Evolutionary conservation across 108 stramenopile species (phyloP).

Genomic region (Cylindrotheca closterium): DNA sequence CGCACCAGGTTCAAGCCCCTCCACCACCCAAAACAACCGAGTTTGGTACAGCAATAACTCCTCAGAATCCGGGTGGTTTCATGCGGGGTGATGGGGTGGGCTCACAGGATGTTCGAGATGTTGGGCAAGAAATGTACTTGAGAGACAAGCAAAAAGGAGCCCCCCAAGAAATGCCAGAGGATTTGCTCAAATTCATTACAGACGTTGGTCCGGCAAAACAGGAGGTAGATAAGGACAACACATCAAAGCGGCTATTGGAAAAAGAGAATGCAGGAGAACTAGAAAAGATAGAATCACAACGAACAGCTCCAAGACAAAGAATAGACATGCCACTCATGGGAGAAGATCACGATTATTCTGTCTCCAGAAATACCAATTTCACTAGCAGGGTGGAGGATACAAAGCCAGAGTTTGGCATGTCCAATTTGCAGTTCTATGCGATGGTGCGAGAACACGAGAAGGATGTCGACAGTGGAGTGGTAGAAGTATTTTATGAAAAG

Average conservation of each 20-base stretch:
- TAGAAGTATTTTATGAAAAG: slow-evolving; percentile 6
- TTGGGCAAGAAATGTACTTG: slow-evolving; percentile 32
- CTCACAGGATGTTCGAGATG: slow-evolving; percentile 27
- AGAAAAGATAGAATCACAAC: slow-evolving; percentile 17
- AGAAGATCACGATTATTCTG: slow-evolving; percentile 25
- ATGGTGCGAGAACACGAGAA: background rate
- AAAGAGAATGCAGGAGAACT: slow-evolving; percentile 21
- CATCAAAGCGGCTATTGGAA: slow-evolving; percentile 17
- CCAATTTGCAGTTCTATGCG: slow-evolving; percentile 18
- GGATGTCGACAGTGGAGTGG: background rate
- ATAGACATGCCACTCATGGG: slow-evolving; percentile 38
- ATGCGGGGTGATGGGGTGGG: slow-evolving; percentile 28
- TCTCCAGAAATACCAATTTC: slow-evolving; percentile 43
- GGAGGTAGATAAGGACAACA: slow-evolving; percentile 23
- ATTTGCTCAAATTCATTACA: slow-evolving; percentile 38
- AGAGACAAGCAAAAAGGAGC: slow-evolving; percentile 13
- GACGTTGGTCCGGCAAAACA: slow-evolving; percentile 38
- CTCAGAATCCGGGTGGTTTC: slow-evolving; percentile 26
- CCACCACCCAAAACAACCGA: slow-evolving; percentile 14
- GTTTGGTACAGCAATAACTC: background rate
- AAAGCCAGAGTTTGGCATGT: slow-evolving; percentile 23
- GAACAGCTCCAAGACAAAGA: slow-evolving; percentile 11
- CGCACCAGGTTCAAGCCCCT: too few relatives aligned
- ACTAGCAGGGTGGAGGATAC: slow-evolving; percentile 1
- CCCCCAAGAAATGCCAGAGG: slow-evolving; percentile 36